Conservation (phyloP, 208 protist species). For the Acanthamoeba rhysodes region DNA sequence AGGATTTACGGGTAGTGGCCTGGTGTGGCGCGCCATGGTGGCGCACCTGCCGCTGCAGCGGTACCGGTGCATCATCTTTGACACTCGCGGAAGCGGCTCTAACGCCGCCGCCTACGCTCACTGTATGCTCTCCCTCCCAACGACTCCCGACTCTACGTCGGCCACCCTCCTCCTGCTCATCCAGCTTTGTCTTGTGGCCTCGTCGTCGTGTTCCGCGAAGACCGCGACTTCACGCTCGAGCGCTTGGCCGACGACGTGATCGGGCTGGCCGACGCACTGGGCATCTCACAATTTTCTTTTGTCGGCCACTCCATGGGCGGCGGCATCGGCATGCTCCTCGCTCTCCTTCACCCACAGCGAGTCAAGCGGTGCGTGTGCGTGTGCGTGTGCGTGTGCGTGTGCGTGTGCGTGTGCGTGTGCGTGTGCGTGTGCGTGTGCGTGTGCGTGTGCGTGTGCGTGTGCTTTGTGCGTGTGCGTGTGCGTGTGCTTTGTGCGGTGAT, state of each 20-base stretch:
- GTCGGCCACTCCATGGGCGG: constrained; percentile 61
- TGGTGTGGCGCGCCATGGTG: constrained; percentile 28
- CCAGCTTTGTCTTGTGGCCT: too few species aligned
- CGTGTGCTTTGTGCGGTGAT: too few species aligned
- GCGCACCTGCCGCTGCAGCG: not conserved
- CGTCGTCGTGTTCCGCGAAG: too few species aligned
- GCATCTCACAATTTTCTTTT: constrained; percentile 5
- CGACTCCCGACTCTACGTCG: not conserved
- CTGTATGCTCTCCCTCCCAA: not conserved
- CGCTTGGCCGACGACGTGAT: constrained; percentile 50
- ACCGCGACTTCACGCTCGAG: constrained; percentile 39
- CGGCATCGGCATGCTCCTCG: constrained; percentile 62
- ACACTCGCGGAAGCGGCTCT: constrained; percentile 19
- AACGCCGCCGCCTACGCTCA: constrained; percentile 27
- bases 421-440: too few species aligned
- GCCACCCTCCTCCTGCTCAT: too few species aligned
- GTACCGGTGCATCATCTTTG: constrained; percentile 17
- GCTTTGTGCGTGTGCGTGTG: too few species aligned
- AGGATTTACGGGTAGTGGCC: constrained; percentile 39
- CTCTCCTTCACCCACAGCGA: constrained; percentile 23
- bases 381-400: too few species aligned
- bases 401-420: too few species aligned
- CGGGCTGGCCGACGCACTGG: constrained; percentile 28
- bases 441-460: too few species aligned
- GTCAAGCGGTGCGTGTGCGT: constrained; percentile 8